These are phyloP conservation scores for Bjerkandera adusta DNA, from an alignment of 1,284 basidiomycete species.

Conservation along the genomic window DNA sequence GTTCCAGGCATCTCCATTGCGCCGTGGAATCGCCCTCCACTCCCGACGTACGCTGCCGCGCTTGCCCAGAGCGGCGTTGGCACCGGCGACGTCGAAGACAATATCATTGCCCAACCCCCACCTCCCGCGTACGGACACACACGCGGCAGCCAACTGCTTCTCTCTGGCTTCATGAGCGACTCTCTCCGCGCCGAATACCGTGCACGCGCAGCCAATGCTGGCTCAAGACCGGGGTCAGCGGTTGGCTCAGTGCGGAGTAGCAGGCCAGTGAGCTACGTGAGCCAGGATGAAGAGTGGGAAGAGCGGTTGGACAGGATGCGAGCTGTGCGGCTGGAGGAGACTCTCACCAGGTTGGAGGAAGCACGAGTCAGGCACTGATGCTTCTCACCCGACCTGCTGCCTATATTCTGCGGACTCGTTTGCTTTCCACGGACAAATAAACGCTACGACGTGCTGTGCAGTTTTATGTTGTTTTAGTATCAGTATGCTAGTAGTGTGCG, in stretches of 20 bases:
- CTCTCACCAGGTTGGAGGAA: slow-evolving; percentile 49
- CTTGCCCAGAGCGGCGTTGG: slow-evolving; percentile 64
- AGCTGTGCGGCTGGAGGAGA: slow-evolving; percentile 52
- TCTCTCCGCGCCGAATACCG: slow-evolving; percentile 32
- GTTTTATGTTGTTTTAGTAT: too few relatives aligned
- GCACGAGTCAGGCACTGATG: slow-evolving; percentile 6
- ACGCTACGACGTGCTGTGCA: too few relatives aligned
- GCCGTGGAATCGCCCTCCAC: slow-evolving; percentile 67
- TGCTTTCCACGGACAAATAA: too few relatives aligned
- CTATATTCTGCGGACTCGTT: too few relatives aligned
- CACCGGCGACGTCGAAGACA: slow-evolving; percentile 75
- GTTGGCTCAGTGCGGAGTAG: slow-evolving; percentile 32
- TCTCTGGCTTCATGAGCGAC: slow-evolving; percentile 50
- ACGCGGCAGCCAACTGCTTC: slow-evolving; percentile 61
- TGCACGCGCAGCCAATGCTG: slow-evolving; percentile 11
- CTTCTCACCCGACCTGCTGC: background rate
- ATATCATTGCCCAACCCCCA: slow-evolving; percentile 59
- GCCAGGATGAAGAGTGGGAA: slow-evolving; percentile 56
- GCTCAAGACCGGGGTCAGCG: too few relatives aligned
- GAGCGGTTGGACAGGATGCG: slow-evolving; percentile 50
- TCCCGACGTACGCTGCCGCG: slow-evolving; percentile 69
- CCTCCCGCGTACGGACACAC: slow-evolving; percentile 74
- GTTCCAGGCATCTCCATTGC: slow-evolving; percentile 44
- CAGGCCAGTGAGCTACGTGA: slow-evolving; percentile 51
- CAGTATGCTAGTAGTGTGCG: too few relatives aligned